Evolutionary conservation across 225 moss, liverwort and hornwort species (phyloP), one percentile per base, ranked within the genome.

Genomic region (Pseudisothecium myosuroides): DNA sequence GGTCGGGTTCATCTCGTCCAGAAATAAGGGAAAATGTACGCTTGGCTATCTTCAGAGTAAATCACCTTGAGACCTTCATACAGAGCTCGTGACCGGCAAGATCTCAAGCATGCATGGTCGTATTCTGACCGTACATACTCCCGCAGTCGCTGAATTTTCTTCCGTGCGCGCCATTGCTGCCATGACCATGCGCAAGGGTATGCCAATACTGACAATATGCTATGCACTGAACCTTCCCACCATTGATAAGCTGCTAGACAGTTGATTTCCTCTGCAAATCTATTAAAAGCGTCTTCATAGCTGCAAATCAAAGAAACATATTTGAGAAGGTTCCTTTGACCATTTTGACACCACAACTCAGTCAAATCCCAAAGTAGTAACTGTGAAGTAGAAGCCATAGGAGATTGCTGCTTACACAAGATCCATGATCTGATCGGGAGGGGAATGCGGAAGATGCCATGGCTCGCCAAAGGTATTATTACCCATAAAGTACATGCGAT

Each of bases 191-290:
- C 96, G 89, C 97, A 95, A 69, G 98, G 98, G 84, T 97, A 99
- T 65, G 96, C 98, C 82, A 99, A 69, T 62, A 97, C 94, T 14
- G 96, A 94, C 86, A 99, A 89, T 79, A 99, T 99, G 92, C 97
- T 99, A 91, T 99, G 96, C 49, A 96, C 96, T 72, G 98, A 99
- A 60, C 98, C 98, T 92, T 99, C 98, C 98, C 98, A 99, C 98
- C 98, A 99, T 76, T 97, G 97, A 90, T 94, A 99, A 59, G 97
- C 96, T 91, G 98, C 97, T 78, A 97, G 87, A 76, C 95, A 95
- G 79, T 99, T 97, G 81, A 99, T 88, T 89, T 99, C 98, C 87
- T 96, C 96, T 19, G 95, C 98, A 82, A 99, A 99, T 86, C 98
- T 96, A 84, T 99, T 99, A 29, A 96, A 99, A 47, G 98, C 98